phyloP scores from a whole-genome alignment of 2,329 filamentous ascomycete genomes.

The Beauveria australis region DNA sequence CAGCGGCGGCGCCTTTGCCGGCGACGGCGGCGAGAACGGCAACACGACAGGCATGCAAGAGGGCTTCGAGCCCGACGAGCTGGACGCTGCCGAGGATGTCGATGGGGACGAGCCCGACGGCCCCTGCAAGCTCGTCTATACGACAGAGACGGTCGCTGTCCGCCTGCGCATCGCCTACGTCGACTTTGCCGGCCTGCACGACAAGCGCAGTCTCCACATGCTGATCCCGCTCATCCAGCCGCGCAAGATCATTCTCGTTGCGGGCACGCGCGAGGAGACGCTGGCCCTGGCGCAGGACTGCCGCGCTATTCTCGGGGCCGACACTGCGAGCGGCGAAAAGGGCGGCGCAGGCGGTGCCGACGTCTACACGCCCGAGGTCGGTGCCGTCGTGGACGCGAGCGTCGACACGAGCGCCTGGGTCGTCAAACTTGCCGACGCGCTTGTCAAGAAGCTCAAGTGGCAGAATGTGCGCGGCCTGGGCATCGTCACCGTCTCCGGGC shows the following conservation, averaged over 20 bases:
- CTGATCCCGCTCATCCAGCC: constrained; percentile 89
- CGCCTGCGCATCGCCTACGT: constrained; percentile 76
- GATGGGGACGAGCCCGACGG: constrained; percentile 45
- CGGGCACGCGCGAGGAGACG: constrained; percentile 73
- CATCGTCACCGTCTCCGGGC: constrained; percentile 87
- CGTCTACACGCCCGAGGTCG: constrained; percentile 75
- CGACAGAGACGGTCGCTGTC: constrained; percentile 54
- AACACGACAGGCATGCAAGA: constrained; percentile 16
- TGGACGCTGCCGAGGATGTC: constrained; percentile 50
- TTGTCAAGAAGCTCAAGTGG: constrained; percentile 87
- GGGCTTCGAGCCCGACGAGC: constrained; percentile 43
- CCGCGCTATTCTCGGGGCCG: constrained; percentile 51
- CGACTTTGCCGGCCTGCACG: constrained; percentile 87
- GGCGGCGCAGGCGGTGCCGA: constrained; percentile 44
- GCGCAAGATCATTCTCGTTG: constrained; percentile 87
- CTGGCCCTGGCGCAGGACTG: constrained; percentile 71
- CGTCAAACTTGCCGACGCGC: constrained; percentile 75
- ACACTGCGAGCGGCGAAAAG: constrained; percentile 13
- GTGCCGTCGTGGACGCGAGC: constrained; percentile 72
- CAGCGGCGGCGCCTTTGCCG: constrained; percentile 36
- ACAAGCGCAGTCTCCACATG: constrained; percentile 90
- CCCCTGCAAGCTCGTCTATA: constrained; percentile 67
- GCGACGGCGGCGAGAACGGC: constrained; percentile 22
- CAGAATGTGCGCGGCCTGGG: constrained; percentile 85
- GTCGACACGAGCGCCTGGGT: constrained; percentile 98